Evolutionary conservation across 2,329 filamentous ascomycete species (phyloP), one percentile per base, ranked within the genome.

Genomic region (Colletotrichum caudatum): DNA sequence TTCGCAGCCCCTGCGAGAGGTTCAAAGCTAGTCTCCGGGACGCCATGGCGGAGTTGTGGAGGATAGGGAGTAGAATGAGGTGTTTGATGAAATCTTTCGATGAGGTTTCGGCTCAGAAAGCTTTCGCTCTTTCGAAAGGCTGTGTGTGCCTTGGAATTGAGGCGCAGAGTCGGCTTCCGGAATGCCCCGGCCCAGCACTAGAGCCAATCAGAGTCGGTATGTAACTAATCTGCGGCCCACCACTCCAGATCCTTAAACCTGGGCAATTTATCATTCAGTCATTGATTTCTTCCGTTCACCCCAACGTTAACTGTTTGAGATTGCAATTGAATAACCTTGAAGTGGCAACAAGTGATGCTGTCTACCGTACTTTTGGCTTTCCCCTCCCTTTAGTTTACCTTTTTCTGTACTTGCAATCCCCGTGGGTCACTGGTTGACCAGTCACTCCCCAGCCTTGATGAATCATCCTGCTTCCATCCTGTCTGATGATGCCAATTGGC

Each of bases 21-120:
- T 95, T 97, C 85, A 97, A 90, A 88, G 95, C 95, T 87, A 98
- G 91, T 92, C 94, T 93, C 90, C 95, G 91, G 85, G 95, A 97
- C 88, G 95, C 95, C 95, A 98, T 98, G 84, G 84, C 81, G 82
- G 82, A 83, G 81, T 82, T 85, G 84, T 82, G 81, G 82, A 83
- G 81, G 82, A 83, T 84, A 82, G 81, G 80, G 79, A 80, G 78
- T 79, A 80, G 80, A 81, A 82, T 88, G 86, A 87, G 86, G 84
- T 84, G 85, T 88, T 88, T 87, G 85, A 85, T 84, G 82, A 83
- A 84, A 82, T 84, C 80, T 84, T 83, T 81, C 81, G 78, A 81
- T 79, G 72, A 69, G 72, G 73, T 77, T 78, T 79, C 74, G 74
- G 81, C 79, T 82, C 81, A 81, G 69, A 72, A 72, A 82, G 78